Evolutionary conservation across 108 stramenopile genomes (phyloP), one percentile per base, ranked within the genome.

Genomic region (Cyclotella sp.): DNA sequence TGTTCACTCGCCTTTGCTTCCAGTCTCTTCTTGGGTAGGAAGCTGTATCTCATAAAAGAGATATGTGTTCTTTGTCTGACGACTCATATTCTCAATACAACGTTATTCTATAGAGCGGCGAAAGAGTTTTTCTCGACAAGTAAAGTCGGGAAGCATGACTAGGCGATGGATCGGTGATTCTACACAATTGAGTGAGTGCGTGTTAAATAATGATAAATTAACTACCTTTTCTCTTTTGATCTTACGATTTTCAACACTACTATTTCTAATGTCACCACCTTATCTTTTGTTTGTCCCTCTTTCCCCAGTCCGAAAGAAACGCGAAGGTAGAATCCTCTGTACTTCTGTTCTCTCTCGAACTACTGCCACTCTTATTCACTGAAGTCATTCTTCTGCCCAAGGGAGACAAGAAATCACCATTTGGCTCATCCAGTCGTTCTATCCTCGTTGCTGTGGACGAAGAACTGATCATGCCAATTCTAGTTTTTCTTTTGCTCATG

Each of bases 11-110:
- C 88, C 0, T 64, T 93, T 49, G 26, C 78, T 39, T 86, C 91
- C 9, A 87, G 87, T 22, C 19, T 92, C 1, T 94, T 90, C 54
- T 73, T 94, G 68, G 93, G 85, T 0, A 67, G 78, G 58, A 80
- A 90, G 52, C 60, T 94, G 67, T 79, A 73, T 55, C 75, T 85
- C 6, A 62, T 94, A 29, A 43, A 63, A 60, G 90, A 94, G 54
- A 70, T 94, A 53, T 94, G 93, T 67, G 74, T 94, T 12, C 62
- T 94, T 26, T 94, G 93, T 58, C 70, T 88, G 67, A 84, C 86
- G 26, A 91, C 89, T 11, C 93, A 94, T 75, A 66, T 89, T 9
- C 75, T 94, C 27, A 94, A 94, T 68, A 69, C 84, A 7, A 69
- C 49, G 0, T 19, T 93, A 24, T 83, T 82, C 44, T 84, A 70